A percentile compares a stretch with the other conserved stretches of the same genome.
phyloP scores from a whole-genome alignment of 2,329 filamentous ascomycete genomes.

The Microdochium nivale region DNA sequence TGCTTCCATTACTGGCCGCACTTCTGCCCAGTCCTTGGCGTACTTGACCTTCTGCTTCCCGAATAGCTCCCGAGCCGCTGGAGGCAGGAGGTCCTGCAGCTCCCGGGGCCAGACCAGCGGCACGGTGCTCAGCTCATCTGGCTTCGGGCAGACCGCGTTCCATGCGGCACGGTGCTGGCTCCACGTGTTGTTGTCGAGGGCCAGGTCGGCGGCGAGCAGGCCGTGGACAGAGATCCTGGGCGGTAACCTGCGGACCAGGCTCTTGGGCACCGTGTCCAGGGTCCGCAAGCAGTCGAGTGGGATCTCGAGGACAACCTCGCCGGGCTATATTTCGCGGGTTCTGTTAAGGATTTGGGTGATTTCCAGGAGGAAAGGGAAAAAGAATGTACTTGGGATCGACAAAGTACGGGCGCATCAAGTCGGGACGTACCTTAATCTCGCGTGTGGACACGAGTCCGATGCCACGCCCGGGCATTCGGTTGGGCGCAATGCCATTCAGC shows the following conservation, averaged over 20 bases:
- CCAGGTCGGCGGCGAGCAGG: conserved; percentile 61
- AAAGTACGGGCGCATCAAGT: too few species aligned
- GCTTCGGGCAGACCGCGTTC: conserved; percentile 59
- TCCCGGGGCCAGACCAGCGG: conserved; percentile 39
- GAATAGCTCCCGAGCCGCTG: conserved; percentile 34
- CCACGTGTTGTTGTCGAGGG: conserved; percentile 31
- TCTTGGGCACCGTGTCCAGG: conserved; percentile 46
- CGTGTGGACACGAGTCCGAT: conserved; percentile 69
- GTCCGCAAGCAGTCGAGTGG: conserved; percentile 57
- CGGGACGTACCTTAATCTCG: conserved; percentile 48
- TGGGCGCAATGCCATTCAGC: conserved; percentile 59
- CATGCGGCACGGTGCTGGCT: conserved; percentile 34
- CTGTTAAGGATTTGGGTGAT: too few species aligned
- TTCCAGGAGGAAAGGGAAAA: too few species aligned
- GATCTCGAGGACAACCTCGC: conserved; percentile 55
- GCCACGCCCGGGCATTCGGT: conserved; percentile 61
- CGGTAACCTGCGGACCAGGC: conserved; percentile 42
- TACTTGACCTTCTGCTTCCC: conserved; percentile 45
- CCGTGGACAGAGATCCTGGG: conserved; percentile 57
- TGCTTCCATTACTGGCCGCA: conserved; percentile 17
- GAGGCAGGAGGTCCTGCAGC: conserved; percentile 38
- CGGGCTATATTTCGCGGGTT: conserved; percentile 32
- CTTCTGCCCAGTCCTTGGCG: conserved; percentile 36
- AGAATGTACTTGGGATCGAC: too few species aligned
- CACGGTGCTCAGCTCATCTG: conserved; percentile 44